Evolutionary conservation across 495 filamentous ascomycete species (phyloP), one percentile per base, ranked within the genome.

Genomic region (Viridothelium virens): DNA sequence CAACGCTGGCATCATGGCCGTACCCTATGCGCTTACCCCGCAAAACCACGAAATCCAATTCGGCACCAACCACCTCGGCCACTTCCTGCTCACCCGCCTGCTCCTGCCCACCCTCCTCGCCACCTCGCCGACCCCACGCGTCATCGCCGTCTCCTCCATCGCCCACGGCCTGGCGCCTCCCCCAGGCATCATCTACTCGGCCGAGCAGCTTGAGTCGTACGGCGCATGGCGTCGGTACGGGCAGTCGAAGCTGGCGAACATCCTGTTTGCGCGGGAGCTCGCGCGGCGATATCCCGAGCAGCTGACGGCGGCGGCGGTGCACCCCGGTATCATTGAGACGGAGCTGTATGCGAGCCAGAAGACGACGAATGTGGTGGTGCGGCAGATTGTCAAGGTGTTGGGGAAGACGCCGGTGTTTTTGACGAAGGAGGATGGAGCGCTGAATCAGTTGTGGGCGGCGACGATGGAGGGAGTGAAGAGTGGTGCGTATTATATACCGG

Each of bases 21-120:
- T 79, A 6, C 78, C 82, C 0, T 77, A 72, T 7, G 70, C 71
- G 0, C 68, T 76, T 1, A 87, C 86, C 0, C 71, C 78, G 3
- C 85, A 90, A 31, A 86, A 87, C n/a, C 87, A 85, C 71, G 87
- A 91, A 70, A 79, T 85, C 38, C 85, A 89, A 65, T 85, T 91
- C 66, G 86, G 84, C n/a, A 86, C 84, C 3, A 92, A 91, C 71
- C 83, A 91, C 72, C 73, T 91, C 65, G 85, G 83, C 4, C 87
- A 89, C 69, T 85, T 84, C 47, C 79, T 90, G 7, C 77, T 92
- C 36, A 86, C 84, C 31, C 81, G 83, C 59, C 76, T 87, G 6
- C 77, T 92, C 6, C 77, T 90, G 7, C 83, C 86, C 0, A 78
- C 77, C 1, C 74, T 91, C n/a, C 75, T 78, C 34, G 70, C 77